phyloP scores from a whole-genome alignment of 257 asterid species.

The Capsicum chinense region DNA sequence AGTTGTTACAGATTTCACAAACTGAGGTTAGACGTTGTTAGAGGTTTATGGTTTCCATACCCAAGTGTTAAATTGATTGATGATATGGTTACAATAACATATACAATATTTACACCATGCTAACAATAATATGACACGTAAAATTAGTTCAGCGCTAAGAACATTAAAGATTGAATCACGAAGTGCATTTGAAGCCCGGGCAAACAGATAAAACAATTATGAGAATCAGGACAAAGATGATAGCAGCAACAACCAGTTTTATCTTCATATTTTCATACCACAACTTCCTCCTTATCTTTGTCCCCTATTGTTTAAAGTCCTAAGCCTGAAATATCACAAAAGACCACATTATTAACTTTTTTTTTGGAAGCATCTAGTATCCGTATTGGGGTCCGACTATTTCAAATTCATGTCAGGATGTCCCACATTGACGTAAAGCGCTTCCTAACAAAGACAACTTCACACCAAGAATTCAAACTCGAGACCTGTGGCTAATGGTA shows the following conservation, averaged over 20 bases:
- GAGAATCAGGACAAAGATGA: slow-evolving; percentile 41
- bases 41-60: too few species aligned
- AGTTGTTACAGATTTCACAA: too few species aligned
- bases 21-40: too few species aligned
- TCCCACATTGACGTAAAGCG: not conserved
- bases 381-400: not conserved
- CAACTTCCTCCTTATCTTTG: slow-evolving; percentile 52
- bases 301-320: slow-evolving; percentile 54
- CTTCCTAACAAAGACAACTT: not conserved
- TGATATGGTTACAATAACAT: too few species aligned
- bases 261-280: slow-evolving; percentile 61
- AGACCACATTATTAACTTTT: not conserved
- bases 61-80: too few species aligned
- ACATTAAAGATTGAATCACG: slow-evolving; percentile 2
- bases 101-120: too few species aligned
- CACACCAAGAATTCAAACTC: not conserved
- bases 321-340: slow-evolving; percentile 48
- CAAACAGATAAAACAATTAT: slow-evolving; percentile 49
- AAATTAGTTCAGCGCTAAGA: not conserved
- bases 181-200: slow-evolving; percentile 49
- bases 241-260: slow-evolving; percentile 47
- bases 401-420: not conserved
- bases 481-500: not conserved
- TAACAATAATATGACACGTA: too few species aligned
- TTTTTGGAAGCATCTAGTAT: not conserved